Base-by-base conservation (phyloP, 495 filamentous ascomycete species). In the Xeromyces bisporus region DNA sequence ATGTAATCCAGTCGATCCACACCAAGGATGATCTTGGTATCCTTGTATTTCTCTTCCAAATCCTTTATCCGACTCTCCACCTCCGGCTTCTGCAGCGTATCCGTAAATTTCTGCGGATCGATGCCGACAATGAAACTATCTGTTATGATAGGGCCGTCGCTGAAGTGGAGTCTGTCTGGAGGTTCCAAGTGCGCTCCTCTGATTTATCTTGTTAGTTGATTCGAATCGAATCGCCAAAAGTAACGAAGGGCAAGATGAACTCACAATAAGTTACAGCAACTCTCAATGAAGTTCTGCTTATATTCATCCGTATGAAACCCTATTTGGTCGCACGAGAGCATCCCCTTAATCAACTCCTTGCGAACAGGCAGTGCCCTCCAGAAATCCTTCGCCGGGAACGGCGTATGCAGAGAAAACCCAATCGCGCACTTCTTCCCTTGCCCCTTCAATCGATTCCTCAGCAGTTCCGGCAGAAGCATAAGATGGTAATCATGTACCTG, bases 221-320 rank as follows among this genome's bases (percentile, higher is more conserved):
- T n/a, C n/a, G n/a, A n/a, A n/a, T n/a, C n/a, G n/a, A n/a, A n/a
- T n/a, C n/a, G n/a, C n/a, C n/a, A n/a, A n/a, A n/a, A n/a, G n/a
- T n/a, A n/a, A n/a, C n/a, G n/a, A n/a, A n/a, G n/a, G n/a, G n/a
- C n/a, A n/a, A n/a, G n/a, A n/a, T n/a, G n/a, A 14, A 75, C 66
- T 47, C 62, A 85, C 69, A 93, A 62, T 28, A 91, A 77, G 35
- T 75, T 67, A 5, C 77, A 75, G 49, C 86, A 93, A 31, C 75
- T 81, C 45, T 76, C 84, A 25, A 87, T 56, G 47, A 93, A 93
- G 49, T 96, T 87, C 31, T 81, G 60, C 15, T 77, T 82, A 47
- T 94, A 93, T 56, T 92, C 82, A 51, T 91, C 87, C 2, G 87
- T 93, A 43, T 96, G 87, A 53, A 96, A 93, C 10, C 87, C 87